Evolutionary conservation across 2,329 filamentous ascomycete genomes (phyloP), one percentile per base, ranked within the genome.

Genomic region (Paramyrothecium roridum): DNA sequence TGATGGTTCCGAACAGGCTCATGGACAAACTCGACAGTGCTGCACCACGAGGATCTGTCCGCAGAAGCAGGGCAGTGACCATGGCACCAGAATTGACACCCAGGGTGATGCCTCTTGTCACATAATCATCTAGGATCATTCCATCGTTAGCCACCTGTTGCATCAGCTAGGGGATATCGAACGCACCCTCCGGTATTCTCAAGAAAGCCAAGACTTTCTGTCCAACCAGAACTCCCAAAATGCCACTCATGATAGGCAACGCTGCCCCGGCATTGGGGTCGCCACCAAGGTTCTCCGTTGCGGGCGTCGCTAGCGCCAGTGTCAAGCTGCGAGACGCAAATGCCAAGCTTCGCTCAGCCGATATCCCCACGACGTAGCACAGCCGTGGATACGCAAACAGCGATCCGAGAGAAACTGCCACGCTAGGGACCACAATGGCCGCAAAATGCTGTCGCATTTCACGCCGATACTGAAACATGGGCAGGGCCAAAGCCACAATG

Each of bases 21-120:
- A 87, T 86, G 1, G 80, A 80, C 22, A 87, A 67, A 59, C 80
- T 84, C 19, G 80, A 82, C 52, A 86, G 69, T 19, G 84, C 82
- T 1, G 83, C 84, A 7, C 82, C 83, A 47, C 83, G 74, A 1
- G 82, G 82, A 58, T 86, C 83, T 1, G 78, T 80, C 2, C 76
- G 72, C 2, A 86, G 67, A 2, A 86, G 69, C 34, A 85, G 64
- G 0, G 84, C 82, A 3, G 83, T 86, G 1, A 77, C 82, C 43
- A 86, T 81, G 7, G 83, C 83, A 3, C 79, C 82, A 0, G 81
- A 83, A 63, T 85, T 86, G 2, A 80, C 80, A 3, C 83, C 83
- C n/a, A 86, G 66, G 1, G 82, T 82, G 3, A 87, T 81, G 11
- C 84, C 83, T n/a, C 82, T 71, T 1, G 82, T 85, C 34, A 86